These are phyloP conservation scores for Pseudozyma flocculosa DNA, from an alignment of 1,284 basidiomycete genomes.

Conservation along the genomic window DNA sequence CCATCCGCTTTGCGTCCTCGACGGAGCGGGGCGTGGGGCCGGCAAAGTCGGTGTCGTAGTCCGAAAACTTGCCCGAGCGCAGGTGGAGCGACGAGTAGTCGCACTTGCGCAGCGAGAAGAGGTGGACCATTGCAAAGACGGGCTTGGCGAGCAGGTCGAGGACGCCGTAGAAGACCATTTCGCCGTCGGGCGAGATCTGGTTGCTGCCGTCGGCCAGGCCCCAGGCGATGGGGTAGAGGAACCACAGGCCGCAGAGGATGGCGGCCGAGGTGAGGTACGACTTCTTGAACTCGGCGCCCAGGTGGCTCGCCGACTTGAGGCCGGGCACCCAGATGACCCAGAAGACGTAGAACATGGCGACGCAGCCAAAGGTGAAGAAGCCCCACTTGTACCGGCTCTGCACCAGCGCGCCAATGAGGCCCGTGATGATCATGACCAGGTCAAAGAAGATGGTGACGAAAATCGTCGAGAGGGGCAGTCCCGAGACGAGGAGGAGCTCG, in stretches of 20 bases:
- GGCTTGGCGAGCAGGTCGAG: slow-evolving; percentile 65
- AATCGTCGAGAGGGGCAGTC: slow-evolving; percentile 64
- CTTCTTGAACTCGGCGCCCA: slow-evolving; percentile 59
- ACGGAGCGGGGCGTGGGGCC: slow-evolving; percentile 11
- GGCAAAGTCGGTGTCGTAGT: slow-evolving; percentile 25
- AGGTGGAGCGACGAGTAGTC: slow-evolving; percentile 43
- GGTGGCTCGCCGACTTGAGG: slow-evolving; percentile 58
- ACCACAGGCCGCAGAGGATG: slow-evolving; percentile 40
- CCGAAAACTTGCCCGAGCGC: slow-evolving; percentile 42
- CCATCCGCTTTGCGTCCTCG: slow-evolving; percentile 18
- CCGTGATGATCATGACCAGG: slow-evolving; percentile 61
- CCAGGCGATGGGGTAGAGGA: slow-evolving; percentile 24
- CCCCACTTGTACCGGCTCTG: slow-evolving; percentile 64
- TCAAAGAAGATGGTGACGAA: slow-evolving; percentile 65
- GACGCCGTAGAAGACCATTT: slow-evolving; percentile 65
- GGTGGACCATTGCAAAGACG: slow-evolving; percentile 50
- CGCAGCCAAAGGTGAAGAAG: slow-evolving; percentile 60
- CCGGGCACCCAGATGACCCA: slow-evolving; percentile 56
- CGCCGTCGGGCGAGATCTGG: slow-evolving; percentile 60
- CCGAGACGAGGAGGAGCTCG: slow-evolving; percentile 63
- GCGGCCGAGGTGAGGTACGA: slow-evolving; percentile 61
- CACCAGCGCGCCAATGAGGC: slow-evolving; percentile 64
- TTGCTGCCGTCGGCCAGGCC: slow-evolving; percentile 50
- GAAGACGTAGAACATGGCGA: slow-evolving; percentile 60
- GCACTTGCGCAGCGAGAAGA: slow-evolving; percentile 36